Conservation (phyloP, 495 filamentous ascomycete species). For the Penicillium bialowiezense region DNA sequence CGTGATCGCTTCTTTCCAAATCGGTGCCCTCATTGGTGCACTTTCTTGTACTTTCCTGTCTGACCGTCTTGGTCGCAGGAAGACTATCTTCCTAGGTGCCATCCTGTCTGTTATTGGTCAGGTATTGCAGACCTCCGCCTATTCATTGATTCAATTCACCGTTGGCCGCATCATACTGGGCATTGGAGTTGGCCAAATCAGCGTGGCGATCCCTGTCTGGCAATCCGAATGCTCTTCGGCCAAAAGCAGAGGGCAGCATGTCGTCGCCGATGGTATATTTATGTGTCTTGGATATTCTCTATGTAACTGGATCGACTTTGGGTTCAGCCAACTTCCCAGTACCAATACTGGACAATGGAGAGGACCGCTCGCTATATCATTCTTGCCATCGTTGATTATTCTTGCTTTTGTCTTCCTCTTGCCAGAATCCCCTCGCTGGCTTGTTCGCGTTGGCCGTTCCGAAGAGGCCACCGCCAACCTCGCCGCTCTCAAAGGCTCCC, state of each 20-base stretch:
- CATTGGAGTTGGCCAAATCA: conserved; percentile 56
- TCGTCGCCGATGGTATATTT: conserved; percentile 47
- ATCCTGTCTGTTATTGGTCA: conserved; percentile 50
- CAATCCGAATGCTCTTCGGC: conserved; percentile 31
- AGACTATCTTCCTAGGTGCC: conserved; percentile 49
- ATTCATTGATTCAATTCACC: conserved; percentile 30
- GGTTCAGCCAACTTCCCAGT: conserved; percentile 38
- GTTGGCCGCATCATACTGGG: conserved; percentile 54
- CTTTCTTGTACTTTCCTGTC: conserved; percentile 35
- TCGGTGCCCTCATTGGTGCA: conserved; percentile 44
- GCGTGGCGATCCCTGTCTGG: conserved; percentile 58
- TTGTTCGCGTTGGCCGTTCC: conserved; percentile 31
- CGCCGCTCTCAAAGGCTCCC: conserved; percentile 28
- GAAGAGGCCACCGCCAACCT: conserved; percentile 31
- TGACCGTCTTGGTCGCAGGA: conserved; percentile 53
- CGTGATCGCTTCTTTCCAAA: conserved; percentile 40
- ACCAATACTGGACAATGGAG: conserved; percentile 39
- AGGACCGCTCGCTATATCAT: conserved; percentile 43
- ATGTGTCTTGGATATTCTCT: conserved; percentile 51
- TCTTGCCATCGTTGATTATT: conserved; percentile 45
- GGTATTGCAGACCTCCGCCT: conserved; percentile 47
- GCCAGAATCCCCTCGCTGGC: conserved; percentile 51
- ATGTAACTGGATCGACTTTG: conserved; percentile 62
- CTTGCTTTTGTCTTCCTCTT: conserved; percentile 45
- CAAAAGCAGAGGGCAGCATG: conserved; percentile 41